Evolutionary conservation across 257 asterid genomes (phyloP).

Genomic region (Striga asiatica): DNA sequence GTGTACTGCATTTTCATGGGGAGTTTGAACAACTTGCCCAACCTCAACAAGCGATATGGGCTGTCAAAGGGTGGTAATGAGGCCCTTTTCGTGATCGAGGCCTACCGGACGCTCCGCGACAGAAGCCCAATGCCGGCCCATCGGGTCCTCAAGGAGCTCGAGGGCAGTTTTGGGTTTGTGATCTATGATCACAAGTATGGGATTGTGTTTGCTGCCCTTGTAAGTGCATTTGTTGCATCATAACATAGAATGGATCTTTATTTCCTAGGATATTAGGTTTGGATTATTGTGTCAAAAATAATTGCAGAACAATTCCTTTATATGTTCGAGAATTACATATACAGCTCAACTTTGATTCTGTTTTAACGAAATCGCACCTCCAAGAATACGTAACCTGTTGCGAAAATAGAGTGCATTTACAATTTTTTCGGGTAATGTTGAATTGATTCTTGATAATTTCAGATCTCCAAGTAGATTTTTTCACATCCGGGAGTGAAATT

Average conservation of each 20-base stretch:
- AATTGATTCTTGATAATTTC: too few relatives aligned
- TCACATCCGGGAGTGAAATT: background rate
- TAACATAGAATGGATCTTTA: too few relatives aligned
- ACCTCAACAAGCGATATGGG: conserved; percentile 78
- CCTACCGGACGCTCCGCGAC: conserved; percentile 84
- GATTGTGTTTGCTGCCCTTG: conserved; percentile 77
- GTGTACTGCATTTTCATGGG: conserved; percentile 80
- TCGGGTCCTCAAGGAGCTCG: conserved; percentile 79
- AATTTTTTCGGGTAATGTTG: too few relatives aligned
- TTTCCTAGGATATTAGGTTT: too few relatives aligned
- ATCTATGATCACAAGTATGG: conserved; percentile 71
- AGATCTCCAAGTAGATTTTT: background rate
- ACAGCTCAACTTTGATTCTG: too few relatives aligned
- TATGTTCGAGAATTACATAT: too few relatives aligned
- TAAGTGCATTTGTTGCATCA: conserved; percentile 23
- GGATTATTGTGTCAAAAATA: too few relatives aligned
- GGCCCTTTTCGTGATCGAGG: conserved; percentile 69
- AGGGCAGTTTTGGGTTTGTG: conserved; percentile 83
- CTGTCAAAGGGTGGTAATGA: conserved; percentile 61
- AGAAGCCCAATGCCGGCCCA: conserved; percentile 93
- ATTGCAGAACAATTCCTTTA: too few relatives aligned
- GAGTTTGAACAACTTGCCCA: conserved; percentile 46
- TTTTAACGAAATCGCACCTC: too few relatives aligned
- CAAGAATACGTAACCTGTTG: too few relatives aligned
- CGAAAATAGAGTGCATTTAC: too few relatives aligned